Evolutionary conservation across 192 early-diverging fungal genomes (phyloP), one percentile per base, ranked within the genome.

Genomic region (Allomyces javanicus): DNA sequence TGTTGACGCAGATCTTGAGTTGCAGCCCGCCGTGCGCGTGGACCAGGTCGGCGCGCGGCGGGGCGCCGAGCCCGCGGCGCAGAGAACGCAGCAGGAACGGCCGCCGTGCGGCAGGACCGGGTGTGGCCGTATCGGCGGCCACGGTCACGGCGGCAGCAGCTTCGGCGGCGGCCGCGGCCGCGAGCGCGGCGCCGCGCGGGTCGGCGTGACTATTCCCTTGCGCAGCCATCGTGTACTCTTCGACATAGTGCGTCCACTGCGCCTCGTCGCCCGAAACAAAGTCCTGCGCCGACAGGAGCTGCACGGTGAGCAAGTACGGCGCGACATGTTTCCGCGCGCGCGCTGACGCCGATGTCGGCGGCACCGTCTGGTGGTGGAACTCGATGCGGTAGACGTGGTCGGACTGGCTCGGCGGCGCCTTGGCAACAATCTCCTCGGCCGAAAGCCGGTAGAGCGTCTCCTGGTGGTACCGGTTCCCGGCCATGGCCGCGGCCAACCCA

Each of bases 1-100:
- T 94, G 73, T 97, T 94, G 62, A 91, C 83, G 58, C 90, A 89
- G 61, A 99, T 95, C 81, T 99, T 99, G 72, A 95, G 85, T 73
- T 99, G 91, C 62, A 99, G 76, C 11, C 87, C 90, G 72, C 82
- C 81, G 50, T 81, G 80, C 55, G 85, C 84, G 33, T 40, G 33
- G 71, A 83, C 79, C 22, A 93, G 72, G 70, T 80, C 82, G 24
- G 62, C 24, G 61, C 27, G 33, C 7, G 33, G 33, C 7, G 33
- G 33, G 33, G 33, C 33, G 7, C 33, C 33, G 33, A 1, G 62
- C 24, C 58, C 25, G 14, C 19, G 62, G 27, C 63, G 25, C 24
- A 70, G 64, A 25, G 43, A 12, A 63, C n/a, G 24, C 43, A 22
- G n/a, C 63, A 19, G 14, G 25, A 9, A 22, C 24, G 27, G 72